Conservation (phyloP, 768 basidiomycete genomes). For the Leccinellum albellum region DNA sequence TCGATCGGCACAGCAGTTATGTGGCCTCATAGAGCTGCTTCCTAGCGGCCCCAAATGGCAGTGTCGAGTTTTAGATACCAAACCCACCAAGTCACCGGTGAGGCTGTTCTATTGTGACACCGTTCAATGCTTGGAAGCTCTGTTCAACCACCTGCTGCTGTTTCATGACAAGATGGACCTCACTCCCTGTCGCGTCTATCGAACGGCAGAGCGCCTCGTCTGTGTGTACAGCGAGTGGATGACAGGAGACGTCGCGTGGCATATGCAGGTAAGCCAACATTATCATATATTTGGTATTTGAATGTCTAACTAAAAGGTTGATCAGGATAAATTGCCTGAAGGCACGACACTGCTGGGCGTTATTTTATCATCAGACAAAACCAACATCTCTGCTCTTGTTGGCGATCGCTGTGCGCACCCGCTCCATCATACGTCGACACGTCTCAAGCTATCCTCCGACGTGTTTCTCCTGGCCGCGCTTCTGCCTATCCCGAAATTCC, state of each 20-base stretch:
- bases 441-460: neutral
- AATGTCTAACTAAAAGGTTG: too few relatives aligned
- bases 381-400: neutral
- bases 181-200: neutral
- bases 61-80: too few relatives aligned
- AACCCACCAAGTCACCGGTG: too few relatives aligned
- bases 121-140: neutral
- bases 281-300: too few relatives aligned
- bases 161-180: neutral
- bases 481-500: neutral
- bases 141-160: neutral
- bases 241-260: neutral
- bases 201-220: neutral
- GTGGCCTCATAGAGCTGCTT: too few relatives aligned
- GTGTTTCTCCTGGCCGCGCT: neutral
- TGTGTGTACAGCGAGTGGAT: too few relatives aligned
- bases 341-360: neutral
- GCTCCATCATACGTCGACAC: neutral
- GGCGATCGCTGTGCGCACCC: neutral
- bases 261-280: neutral
- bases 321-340: too few relatives aligned
- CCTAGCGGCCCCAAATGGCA: too few relatives aligned
- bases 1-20: too few relatives aligned
- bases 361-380: neutral
- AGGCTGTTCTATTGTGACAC: too few relatives aligned